These are phyloP conservation scores for Cordia subcordata DNA, from an alignment of 257 asterid species.

Conservation along the genomic window DNA sequence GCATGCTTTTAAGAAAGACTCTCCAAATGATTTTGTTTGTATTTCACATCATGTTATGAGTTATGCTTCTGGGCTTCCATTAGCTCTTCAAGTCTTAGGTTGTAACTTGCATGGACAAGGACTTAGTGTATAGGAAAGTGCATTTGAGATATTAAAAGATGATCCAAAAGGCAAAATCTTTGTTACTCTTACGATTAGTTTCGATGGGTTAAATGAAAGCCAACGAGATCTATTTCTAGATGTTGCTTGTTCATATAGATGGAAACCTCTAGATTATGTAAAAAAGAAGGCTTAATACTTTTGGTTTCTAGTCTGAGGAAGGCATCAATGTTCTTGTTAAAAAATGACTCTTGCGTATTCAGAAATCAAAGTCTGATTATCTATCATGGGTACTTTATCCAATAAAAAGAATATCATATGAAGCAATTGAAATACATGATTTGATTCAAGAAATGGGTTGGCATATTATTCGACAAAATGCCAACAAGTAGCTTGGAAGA, in stretches of 20 bases:
- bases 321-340: too few species aligned
- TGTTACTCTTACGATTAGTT: constrained; percentile 12
- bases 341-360: background rate
- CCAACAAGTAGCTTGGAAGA: too few species aligned
- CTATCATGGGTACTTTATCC: too few species aligned
- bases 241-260: background rate
- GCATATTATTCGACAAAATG: too few species aligned
- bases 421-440: too few species aligned
- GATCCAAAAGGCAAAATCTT: constrained; percentile 11
- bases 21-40: constrained; percentile 1
- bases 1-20: background rate
- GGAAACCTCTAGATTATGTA: too few species aligned
- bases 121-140: constrained; percentile 5
- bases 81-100: constrained; percentile 19
- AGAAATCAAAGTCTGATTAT: too few species aligned
- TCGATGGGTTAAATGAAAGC: constrained; percentile 9
- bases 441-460: too few species aligned
- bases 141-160: constrained; percentile 5
- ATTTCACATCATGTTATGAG: background rate
- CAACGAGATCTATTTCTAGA: constrained; percentile 16
- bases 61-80: constrained; percentile 17
- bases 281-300: too few species aligned
- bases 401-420: too few species aligned
- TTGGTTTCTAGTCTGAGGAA: too few species aligned
- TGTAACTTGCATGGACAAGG: constrained; percentile 3